A percentile compares a stretch with the other conserved stretches of the same genome.
These are phyloP conservation scores for Ophiobolus disseminans DNA, from an alignment of 2,329 filamentous ascomycete species.

Conservation along the genomic window DNA sequence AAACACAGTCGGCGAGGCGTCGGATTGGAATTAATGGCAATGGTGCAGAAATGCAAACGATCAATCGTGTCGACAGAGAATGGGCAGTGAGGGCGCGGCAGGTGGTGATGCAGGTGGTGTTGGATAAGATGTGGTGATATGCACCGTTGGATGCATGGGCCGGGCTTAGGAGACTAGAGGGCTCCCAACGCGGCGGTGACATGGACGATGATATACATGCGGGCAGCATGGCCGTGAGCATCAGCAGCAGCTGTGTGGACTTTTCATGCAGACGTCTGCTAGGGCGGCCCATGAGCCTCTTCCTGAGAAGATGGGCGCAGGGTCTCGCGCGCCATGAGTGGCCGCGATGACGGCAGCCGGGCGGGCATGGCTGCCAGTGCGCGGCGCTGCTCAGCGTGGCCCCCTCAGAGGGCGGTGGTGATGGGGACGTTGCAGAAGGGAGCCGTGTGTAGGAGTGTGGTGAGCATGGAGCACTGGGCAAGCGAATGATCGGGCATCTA, in stretches of 20 bases:
- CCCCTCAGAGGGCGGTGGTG: constrained; percentile 24
- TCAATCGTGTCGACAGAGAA: constrained; percentile 10
- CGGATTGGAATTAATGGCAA: constrained; percentile 15
- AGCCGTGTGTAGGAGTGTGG: constrained; percentile 38
- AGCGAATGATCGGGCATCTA: constrained; percentile 43
- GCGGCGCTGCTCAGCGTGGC: constrained; percentile 32
- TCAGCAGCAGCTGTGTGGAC: constrained; percentile 31
- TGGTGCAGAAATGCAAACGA: constrained; percentile 35
- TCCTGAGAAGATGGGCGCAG: constrained; percentile 22
- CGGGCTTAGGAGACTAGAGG: constrained; percentile 14
- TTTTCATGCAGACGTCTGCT: constrained; percentile 25
- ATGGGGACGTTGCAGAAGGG: constrained; percentile 32
- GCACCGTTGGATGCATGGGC: constrained; percentile 10
- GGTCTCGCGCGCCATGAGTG: constrained; percentile 23
- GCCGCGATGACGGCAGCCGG: constrained; percentile 29
- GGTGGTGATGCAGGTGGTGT: constrained; percentile 15
- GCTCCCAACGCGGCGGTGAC: constrained; percentile 33
- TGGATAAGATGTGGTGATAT: constrained; percentile 10
- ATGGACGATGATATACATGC: constrained; percentile 35
- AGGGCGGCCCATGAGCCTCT: constrained; percentile 28
- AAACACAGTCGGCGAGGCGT: constrained; percentile 45
- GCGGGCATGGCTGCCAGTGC: constrained; percentile 35
- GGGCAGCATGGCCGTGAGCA: constrained; percentile 26
- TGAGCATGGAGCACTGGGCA: constrained; percentile 35
- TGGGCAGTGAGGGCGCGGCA: constrained; percentile 14